Evolutionary conservation across 108 stramenopile species (phyloP), one percentile per base, ranked within the genome.

Genomic region (Fragilaria radians): DNA sequence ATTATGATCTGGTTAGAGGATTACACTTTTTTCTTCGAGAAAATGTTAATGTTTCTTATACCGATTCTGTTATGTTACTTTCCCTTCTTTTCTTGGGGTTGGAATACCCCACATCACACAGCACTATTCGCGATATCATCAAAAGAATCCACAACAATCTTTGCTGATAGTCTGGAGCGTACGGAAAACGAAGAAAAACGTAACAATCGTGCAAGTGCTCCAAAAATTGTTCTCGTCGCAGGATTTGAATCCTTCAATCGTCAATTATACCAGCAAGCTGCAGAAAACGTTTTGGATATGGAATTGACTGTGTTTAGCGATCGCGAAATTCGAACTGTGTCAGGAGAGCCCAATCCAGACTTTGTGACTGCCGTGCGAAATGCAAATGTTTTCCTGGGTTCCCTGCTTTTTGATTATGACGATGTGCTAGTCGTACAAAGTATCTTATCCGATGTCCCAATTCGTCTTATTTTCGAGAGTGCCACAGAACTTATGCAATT

Each of bases 231-330:
- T 1, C 71, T 93, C 11, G 81, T 89, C 17, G 86, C 91, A 2
- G 91, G 91, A n/a, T 93, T 93, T 57, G 91, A 93, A 72, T 85
- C 86, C 5, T 93, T 93, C 79, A 93, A 93, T 59, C 62, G 84
- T 21, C 73, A 83, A 32, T 72, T 89, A 31, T 93, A 93, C 59
- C 48, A 67, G 22, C 59, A 79, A 34, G 91, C 86, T 25, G 80
- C 66, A 19, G 49, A 46, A 32, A 52, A 48, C 28, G n/a, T n/a
- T n/a, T 50, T 63, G 4, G 33, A 45, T 4, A 47, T 72, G 19
- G 23, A 75, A 1, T 28, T 80, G 25, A 48, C 64, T 54, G 90
- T 88, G 7, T 80, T 74, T 67, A 73, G 83, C 18, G 84, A 88
- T 36, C 68, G 73, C 11, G 88, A 89, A 28, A 83, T 83, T 34